Conservation (phyloP, 2,329 filamentous ascomycete species). For the Ceratocystis variospora region DNA sequence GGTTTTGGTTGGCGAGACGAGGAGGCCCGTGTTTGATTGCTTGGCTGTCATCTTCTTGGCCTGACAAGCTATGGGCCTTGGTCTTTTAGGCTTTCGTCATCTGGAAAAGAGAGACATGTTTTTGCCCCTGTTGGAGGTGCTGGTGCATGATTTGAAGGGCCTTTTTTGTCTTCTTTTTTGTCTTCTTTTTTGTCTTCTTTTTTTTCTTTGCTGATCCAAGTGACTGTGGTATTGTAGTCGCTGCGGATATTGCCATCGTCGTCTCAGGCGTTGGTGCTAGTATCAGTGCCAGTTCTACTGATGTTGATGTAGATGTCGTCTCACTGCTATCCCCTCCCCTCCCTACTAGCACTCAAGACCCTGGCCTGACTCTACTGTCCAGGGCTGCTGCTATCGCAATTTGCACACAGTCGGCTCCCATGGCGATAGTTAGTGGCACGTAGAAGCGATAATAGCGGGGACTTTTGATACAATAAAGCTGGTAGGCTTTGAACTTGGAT, state of each 20-base stretch:
- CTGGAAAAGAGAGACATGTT: constrained; percentile 7
- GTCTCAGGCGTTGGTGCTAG: background rate
- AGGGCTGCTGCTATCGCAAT: background rate
- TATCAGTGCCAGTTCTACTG: background rate
- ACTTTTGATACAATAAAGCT: background rate
- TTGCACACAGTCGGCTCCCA: background rate
- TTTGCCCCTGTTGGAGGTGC: constrained; percentile 5
- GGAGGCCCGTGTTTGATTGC: constrained; percentile 16
- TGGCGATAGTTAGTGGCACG: background rate
- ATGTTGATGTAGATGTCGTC: background rate
- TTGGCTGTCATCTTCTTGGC: constrained; percentile 13
- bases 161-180: no score
- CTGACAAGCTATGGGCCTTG: constrained; percentile 6
- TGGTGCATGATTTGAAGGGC: background rate
- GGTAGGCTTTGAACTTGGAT: constrained; percentile 1
- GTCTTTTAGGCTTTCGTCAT: constrained; percentile 4
- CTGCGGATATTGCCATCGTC: background rate
- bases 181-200: no score
- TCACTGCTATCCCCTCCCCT: background rate
- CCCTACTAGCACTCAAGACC: background rate
- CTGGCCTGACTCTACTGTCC: background rate
- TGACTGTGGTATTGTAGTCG: background rate
- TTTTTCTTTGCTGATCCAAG: background rate
- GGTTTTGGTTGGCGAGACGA: constrained; percentile 16
- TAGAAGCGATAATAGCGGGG: background rate